Evolutionary conservation across 441 rosid genomes (phyloP).

Genomic region (Isatis lusitanica): DNA sequence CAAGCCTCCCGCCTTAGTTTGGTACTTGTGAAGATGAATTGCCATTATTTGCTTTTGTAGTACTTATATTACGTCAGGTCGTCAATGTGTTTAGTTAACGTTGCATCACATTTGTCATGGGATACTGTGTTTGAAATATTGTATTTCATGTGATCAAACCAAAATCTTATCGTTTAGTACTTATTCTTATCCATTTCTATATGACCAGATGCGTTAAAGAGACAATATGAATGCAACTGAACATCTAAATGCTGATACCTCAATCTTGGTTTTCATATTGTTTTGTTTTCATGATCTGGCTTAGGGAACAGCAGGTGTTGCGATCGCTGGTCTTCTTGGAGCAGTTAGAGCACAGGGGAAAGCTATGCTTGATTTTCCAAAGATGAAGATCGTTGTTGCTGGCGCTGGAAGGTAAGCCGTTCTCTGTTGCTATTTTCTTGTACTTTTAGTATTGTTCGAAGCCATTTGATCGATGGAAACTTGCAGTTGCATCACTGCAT

Average conservation of each 20-base stretch:
- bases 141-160: neutral
- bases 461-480: neutral
- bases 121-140: constrained; percentile 2
- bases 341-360: constrained; percentile 99
- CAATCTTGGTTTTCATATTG: neutral
- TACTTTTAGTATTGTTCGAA: neutral
- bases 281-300: constrained; percentile 19
- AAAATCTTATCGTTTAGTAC: constrained; percentile 13
- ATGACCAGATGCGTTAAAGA: constrained; percentile 2
- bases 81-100: constrained; percentile 1
- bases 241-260: constrained; percentile 8
- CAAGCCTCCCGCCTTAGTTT: constrained; percentile 26
- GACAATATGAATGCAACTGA: neutral
- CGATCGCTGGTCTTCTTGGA: constrained; percentile 98
- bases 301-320: constrained; percentile 99
- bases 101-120: neutral
- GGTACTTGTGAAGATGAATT: constrained; percentile 7
- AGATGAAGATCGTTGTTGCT: constrained; percentile 97
- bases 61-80: neutral
- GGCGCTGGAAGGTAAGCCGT: constrained; percentile 93
- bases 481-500: constrained; percentile 17
- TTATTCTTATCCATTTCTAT: neutral
- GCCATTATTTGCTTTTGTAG: neutral
- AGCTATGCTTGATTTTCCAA: constrained; percentile 97
- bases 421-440: constrained; percentile 2